These are phyloP conservation scores for Ceratobasidium sp. DNA, from an alignment of 1,284 basidiomycete genomes.

Conservation along the genomic window DNA sequence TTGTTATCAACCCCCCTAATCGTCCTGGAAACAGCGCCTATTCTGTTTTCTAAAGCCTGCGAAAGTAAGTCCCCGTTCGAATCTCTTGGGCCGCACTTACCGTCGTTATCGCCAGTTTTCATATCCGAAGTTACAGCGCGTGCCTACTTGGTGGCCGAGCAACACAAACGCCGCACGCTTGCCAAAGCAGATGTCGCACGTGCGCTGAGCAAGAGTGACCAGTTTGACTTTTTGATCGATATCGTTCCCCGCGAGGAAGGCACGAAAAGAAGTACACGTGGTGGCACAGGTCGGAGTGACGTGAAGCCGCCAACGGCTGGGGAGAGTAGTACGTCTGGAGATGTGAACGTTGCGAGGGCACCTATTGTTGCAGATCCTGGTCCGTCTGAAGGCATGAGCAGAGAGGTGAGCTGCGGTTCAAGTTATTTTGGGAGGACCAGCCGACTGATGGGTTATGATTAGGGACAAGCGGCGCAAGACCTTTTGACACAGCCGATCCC, in stretches of 20 bases:
- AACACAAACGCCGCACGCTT: conserved; percentile 89
- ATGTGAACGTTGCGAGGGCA: not conserved
- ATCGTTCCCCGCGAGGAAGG: conserved; percentile 84
- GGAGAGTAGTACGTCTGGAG: conserved; percentile 13
- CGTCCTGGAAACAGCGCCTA: conserved; percentile 63
- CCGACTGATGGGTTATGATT: not conserved
- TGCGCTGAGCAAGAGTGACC: conserved; percentile 87
- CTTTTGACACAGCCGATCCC: conserved; percentile 17
- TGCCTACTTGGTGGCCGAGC: conserved; percentile 92
- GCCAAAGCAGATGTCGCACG: conserved; percentile 90
- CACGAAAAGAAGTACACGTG: conserved; percentile 26
- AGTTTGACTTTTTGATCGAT: conserved; percentile 93
- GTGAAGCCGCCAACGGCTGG: conserved; percentile 12
- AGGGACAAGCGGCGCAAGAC: conserved; percentile 6
- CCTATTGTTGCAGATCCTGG: not conserved
- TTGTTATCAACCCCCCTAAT: conserved; percentile 10
- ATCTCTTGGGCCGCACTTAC: not conserved
- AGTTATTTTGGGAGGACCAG: not conserved
- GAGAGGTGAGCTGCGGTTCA: not conserved
- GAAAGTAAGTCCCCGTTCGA: conserved; percentile 72
- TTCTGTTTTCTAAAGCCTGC: conserved; percentile 94
- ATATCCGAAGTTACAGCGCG: conserved; percentile 93
- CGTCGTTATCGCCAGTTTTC: conserved; percentile 68
- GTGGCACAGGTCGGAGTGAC: conserved; percentile 18
- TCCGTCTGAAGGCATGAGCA: conserved; percentile 7